These are phyloP conservation scores for Globisporangium mamillatum DNA, from an alignment of 352 stramenopile species.

Conservation along the genomic window DNA sequence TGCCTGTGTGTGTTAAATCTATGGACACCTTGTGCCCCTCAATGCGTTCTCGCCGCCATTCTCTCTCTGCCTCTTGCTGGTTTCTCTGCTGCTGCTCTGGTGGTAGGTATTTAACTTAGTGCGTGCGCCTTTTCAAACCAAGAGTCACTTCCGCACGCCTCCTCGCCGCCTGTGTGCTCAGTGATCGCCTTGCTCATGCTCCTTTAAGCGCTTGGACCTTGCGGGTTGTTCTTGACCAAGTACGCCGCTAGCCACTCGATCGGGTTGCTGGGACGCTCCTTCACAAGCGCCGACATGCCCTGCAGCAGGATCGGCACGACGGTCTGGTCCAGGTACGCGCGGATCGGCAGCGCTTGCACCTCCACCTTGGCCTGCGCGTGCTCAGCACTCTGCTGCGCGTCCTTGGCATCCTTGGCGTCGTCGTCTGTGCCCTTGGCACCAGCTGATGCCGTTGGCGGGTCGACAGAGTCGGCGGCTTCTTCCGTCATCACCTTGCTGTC, in stretches of 20 bases:
- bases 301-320: constrained; percentile 98
- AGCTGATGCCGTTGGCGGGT: not conserved
- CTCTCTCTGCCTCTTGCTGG: not conserved
- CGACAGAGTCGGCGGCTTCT: not conserved
- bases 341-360: constrained; percentile 92
- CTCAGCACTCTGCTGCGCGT: constrained; percentile 68
- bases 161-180: not conserved
- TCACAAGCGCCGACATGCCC: constrained; percentile 97
- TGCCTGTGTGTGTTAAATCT: not conserved
- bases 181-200: not conserved
- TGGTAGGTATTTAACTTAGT: not conserved
- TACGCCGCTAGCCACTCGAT: constrained; percentile 97
- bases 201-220: constrained; percentile 52
- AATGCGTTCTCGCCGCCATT: not conserved
- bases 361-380: constrained; percentile 88
- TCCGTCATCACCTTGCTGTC: not conserved
- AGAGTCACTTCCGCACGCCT: not conserved
- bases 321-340: constrained; percentile 97
- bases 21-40: not conserved
- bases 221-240: constrained; percentile 96
- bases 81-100: not conserved
- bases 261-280: constrained; percentile 95
- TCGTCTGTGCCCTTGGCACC: not conserved
- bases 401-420: constrained; percentile 29
- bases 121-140: not conserved